phyloP scores from a whole-genome alignment of 2,329 filamentous ascomycete genomes.

The Rasamsonia emersonii region DNA sequence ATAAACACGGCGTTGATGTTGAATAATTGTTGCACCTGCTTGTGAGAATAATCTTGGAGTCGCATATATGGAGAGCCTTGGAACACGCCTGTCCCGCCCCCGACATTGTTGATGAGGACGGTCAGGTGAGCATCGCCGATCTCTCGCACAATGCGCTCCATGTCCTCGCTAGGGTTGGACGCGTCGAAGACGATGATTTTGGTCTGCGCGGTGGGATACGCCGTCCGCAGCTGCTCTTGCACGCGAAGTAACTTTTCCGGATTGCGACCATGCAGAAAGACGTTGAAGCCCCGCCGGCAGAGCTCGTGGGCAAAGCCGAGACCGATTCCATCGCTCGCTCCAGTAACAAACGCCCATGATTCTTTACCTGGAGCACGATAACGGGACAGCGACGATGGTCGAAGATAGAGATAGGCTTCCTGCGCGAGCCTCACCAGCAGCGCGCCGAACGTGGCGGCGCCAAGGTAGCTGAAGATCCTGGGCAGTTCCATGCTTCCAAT shows the following conservation, averaged over 20 bases:
- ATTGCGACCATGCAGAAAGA: conserved; percentile 52
- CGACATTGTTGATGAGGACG: conserved; percentile 51
- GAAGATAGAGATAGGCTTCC: conserved; percentile 11
- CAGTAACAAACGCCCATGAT: conserved; percentile 45
- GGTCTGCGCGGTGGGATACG: conserved; percentile 34
- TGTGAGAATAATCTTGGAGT: conserved; percentile 27
- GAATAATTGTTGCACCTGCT: conserved; percentile 35
- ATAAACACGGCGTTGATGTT: conserved; percentile 45
- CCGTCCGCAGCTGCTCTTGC: conserved; percentile 28
- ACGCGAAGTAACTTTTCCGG: conserved; percentile 38
- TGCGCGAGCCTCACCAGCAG: background rate
- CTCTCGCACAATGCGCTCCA: conserved; percentile 20
- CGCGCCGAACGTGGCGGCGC: background rate
- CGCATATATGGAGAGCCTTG: conserved; percentile 24
- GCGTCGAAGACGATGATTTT: conserved; percentile 40
- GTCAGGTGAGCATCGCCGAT: conserved; percentile 38
- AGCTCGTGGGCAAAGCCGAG: conserved; percentile 44
- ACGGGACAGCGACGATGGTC: conserved; percentile 11
- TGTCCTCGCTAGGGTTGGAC: conserved; percentile 12
- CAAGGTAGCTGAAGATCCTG: background rate
- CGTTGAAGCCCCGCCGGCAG: conserved; percentile 45
- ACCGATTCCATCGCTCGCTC: conserved; percentile 49
- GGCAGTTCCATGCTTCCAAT: conserved; percentile 1
- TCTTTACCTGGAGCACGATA: conserved; percentile 10
- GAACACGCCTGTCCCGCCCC: conserved; percentile 26